Percentiles rank a stretch among this genome's conserved stretches.
These are phyloP conservation scores for Mallotus nudiflorus DNA, from an alignment of 345 rosid genomes.

Conservation along the genomic window DNA sequence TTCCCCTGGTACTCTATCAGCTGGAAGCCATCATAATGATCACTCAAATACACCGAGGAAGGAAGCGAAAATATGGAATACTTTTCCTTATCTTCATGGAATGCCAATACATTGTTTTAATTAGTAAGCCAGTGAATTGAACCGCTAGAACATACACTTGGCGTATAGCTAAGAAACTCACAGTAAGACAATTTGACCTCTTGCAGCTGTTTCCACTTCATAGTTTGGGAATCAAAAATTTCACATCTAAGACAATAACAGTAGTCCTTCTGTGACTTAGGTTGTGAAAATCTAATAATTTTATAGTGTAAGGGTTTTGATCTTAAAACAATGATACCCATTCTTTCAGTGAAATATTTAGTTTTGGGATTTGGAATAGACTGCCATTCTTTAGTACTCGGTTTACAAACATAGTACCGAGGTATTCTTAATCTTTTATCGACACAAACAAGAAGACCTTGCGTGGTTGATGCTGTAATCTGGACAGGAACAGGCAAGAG, in stretches of 20 bases:
- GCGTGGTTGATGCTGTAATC: neutral
- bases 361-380: conserved; percentile 21
- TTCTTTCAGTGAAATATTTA: neutral
- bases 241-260: conserved; percentile 3
- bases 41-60: neutral
- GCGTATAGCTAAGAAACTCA: neutral
- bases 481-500: neutral
- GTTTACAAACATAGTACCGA: conserved; percentile 33
- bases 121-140: conserved; percentile 11
- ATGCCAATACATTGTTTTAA: neutral
- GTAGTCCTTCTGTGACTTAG: neutral
- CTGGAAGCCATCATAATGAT: too few species aligned
- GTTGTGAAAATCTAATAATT: conserved; percentile 7
- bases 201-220: conserved; percentile 17
- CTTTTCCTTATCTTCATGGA: neutral
- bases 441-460: conserved; percentile 16
- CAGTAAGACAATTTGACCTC: neutral
- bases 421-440: neutral
- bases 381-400: conserved; percentile 24
- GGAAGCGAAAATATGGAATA: conserved; percentile 5
- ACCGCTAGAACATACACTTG: neutral
- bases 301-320: conserved; percentile 26
- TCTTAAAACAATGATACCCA: conserved; percentile 16
- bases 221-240: conserved; percentile 15
- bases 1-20: neutral